phyloP scores from a whole-genome alignment of 225 moss, liverwort and hornwort genomes.

The Pseudisothecium myosuroides region DNA sequence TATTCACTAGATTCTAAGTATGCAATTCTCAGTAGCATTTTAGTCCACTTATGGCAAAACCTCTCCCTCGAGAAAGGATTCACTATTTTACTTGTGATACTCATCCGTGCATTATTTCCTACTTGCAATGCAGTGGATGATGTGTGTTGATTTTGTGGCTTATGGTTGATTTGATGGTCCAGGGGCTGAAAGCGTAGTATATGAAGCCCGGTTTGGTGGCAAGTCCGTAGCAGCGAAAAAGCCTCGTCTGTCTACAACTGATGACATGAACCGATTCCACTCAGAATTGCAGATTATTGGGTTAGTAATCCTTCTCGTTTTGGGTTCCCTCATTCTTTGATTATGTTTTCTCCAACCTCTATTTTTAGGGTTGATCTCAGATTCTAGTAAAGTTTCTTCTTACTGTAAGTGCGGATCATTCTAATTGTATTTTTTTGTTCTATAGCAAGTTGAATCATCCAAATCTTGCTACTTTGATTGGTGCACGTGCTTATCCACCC shows the following conservation, averaged over 20 bases:
- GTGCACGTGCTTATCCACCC: conserved; percentile 56
- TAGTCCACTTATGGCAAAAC: not conserved
- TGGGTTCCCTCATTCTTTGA: not conserved
- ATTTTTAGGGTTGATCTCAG: not conserved
- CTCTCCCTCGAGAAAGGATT: not conserved
- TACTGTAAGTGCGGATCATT: not conserved
- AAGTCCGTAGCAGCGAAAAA: conserved; percentile 50
- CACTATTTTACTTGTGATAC: not conserved
- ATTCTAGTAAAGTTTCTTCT: not conserved
- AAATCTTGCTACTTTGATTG: conserved; percentile 42
- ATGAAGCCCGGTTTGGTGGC: conserved; percentile 33
- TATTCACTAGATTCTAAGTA: not conserved
- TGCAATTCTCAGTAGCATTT: not conserved
- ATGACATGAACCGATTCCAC: conserved; percentile 53
- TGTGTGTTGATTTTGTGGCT: not conserved
- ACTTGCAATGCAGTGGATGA: not conserved
- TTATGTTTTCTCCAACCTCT: not conserved
- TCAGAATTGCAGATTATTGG: conserved; percentile 44
- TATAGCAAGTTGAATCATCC: conserved; percentile 48
- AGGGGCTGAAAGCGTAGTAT: conserved; percentile 62
- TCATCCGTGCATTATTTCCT: not conserved
- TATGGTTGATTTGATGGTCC: not conserved
- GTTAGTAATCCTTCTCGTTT: not conserved
- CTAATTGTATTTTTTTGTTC: not conserved
- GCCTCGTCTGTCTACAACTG: conserved; percentile 41